Conservation (phyloP, 192 early-diverging fungal genomes). For the Jimgerdemannia flammicorona region DNA sequence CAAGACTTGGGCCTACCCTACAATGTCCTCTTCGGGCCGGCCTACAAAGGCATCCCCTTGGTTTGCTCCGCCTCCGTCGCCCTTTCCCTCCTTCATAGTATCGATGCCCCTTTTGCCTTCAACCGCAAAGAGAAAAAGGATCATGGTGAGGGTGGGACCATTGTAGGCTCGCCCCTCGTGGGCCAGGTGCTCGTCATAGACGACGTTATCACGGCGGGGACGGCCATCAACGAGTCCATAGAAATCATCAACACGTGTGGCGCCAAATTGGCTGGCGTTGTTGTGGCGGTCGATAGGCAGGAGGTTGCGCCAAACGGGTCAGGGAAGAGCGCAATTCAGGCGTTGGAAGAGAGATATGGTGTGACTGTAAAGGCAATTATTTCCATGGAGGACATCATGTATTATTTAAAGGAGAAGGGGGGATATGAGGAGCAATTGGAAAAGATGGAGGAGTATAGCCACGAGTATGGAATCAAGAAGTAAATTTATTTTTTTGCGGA, state of each 20-base stretch:
- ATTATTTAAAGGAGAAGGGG: slow-evolving; percentile 75
- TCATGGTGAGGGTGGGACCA: slow-evolving; percentile 96
- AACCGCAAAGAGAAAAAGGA: slow-evolving; percentile 99
- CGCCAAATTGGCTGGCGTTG: slow-evolving; percentile 75
- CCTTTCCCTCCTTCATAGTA: slow-evolving; percentile 53
- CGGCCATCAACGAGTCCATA: slow-evolving; percentile 92
- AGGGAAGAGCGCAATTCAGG: slow-evolving; percentile 85
- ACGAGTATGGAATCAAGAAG: slow-evolving; percentile 71
- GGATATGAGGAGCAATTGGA: slow-evolving; percentile 58
- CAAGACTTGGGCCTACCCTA: slow-evolving; percentile 62
- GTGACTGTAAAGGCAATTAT: slow-evolving; percentile 87
- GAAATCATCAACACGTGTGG: slow-evolving; percentile 71
- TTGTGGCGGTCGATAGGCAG: slow-evolving; percentile 92
- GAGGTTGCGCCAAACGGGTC: slow-evolving; percentile 71
- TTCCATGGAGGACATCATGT: slow-evolving; percentile 79
- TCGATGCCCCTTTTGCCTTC: slow-evolving; percentile 82
- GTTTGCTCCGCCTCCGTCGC: slow-evolving; percentile 80
- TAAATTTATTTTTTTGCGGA: too few relatives aligned
- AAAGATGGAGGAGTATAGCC: slow-evolving; percentile 78
- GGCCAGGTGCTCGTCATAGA: slow-evolving; percentile 86
- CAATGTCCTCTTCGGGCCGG: slow-evolving; percentile 95
- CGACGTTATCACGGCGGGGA: slow-evolving; percentile 99
- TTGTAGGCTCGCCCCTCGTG: slow-evolving; percentile 82
- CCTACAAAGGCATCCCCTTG: slow-evolving; percentile 98
- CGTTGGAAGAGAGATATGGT: slow-evolving; percentile 77